phyloP scores from a whole-genome alignment of 140 eudicot genomes.

The Oenanthe javanica region DNA sequence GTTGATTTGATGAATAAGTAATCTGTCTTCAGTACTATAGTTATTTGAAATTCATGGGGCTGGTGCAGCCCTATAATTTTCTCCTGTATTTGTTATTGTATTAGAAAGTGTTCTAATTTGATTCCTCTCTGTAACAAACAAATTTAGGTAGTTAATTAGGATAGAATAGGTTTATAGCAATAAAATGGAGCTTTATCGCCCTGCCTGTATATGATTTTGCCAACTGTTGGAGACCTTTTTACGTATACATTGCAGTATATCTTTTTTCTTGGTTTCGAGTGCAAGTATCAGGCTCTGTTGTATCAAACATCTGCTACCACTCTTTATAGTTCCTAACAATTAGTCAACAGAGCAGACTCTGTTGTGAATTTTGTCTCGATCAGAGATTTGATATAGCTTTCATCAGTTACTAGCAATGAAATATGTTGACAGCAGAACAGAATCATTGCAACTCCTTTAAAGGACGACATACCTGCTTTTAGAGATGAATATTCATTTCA shows the following conservation, averaged over 20 bases:
- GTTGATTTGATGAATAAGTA: slow-evolving; percentile 14
- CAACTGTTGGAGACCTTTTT: neutral
- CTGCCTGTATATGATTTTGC: neutral
- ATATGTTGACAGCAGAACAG: no score
- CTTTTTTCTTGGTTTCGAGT: neutral
- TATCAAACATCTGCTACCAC: neutral
- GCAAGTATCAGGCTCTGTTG: no score
- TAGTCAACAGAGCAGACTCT: no score
- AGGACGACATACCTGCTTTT: no score
- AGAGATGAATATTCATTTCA: no score
- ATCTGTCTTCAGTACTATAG: neutral
- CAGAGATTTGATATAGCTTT: no score
- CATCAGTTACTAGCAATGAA: no score
- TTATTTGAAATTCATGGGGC: neutral
- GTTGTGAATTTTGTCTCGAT: no score
- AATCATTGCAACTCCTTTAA: no score
- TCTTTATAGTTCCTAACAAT: neutral
- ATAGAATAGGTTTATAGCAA: neutral
- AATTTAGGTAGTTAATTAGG: neutral
- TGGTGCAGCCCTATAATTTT: neutral
- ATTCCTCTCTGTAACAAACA: neutral
- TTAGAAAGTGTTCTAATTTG: neutral
- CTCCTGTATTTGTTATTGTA: neutral
- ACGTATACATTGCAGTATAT: neutral
- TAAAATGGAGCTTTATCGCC: slow-evolving; percentile 3